These are phyloP conservation scores for Phytophthora hybrid DNA, from an alignment of 352 stramenopile species.

Conservation along the genomic window DNA sequence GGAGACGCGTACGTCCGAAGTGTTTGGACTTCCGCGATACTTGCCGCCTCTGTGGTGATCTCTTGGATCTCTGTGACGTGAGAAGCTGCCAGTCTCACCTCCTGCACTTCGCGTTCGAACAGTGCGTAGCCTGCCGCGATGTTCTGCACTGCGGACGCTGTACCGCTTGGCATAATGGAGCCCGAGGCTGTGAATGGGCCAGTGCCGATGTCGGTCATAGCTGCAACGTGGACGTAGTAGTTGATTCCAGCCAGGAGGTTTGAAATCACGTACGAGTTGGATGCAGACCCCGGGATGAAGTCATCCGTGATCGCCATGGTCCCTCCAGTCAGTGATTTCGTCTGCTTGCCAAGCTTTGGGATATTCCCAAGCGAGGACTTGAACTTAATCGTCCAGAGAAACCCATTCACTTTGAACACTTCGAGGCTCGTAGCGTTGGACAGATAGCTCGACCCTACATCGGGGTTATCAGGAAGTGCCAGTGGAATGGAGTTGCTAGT, in stretches of 20 bases:
- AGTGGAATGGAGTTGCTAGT: conserved; percentile 61
- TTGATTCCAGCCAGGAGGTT: conserved; percentile 68
- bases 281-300: conserved; percentile 48
- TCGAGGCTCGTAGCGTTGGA: conserved; percentile 41
- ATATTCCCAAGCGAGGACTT: conserved; percentile 81
- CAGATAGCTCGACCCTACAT: conserved; percentile 46
- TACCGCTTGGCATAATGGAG: conserved; percentile 61
- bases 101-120: conserved; percentile 69
- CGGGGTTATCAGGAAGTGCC: conserved; percentile 38
- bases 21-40: conserved; percentile 78
- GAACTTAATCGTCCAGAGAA: conserved; percentile 86
- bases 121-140: conserved; percentile 67
- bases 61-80: conserved; percentile 80
- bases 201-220: conserved; percentile 63
- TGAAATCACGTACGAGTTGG: conserved; percentile 57
- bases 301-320: conserved; percentile 52
- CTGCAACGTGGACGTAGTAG: conserved; percentile 72
- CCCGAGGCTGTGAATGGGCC: conserved; percentile 53
- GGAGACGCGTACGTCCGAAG: conserved; percentile 58
- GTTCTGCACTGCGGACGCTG: conserved; percentile 54
- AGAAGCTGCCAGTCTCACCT: conserved; percentile 70
- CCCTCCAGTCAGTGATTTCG: conserved; percentile 22
- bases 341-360: conserved; percentile 47
- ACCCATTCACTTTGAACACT: conserved; percentile 83
- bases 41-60: conserved; percentile 66